Base-by-base conservation (phyloP, 768 basidiomycete genomes). In the Leccinum arenicola region DNA sequence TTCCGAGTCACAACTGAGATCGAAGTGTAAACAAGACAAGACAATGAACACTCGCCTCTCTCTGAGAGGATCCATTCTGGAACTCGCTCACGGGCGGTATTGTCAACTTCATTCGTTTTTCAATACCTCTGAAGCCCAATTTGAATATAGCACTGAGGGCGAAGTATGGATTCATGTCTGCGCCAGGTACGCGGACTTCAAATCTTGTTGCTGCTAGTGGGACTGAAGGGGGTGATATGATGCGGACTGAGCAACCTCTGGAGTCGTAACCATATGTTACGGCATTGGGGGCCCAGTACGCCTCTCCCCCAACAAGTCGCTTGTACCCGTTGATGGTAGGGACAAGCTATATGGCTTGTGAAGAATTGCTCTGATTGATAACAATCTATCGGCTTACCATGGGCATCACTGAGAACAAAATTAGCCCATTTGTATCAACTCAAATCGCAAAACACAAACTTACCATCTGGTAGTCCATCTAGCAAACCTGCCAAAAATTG, bases 311-410 rank as follows among this genome's bases (percentile, higher is more conserved):
- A 19, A 93, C 88, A 8, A 99, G 84, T 15, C 97, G 92, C 71
- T 98, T 99, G 78, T 99, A 99, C 8, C 96, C 95, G 68, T 96
- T 96, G 75, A 97, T 88, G 1, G 91, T 96, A 1, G 93, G 94
- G 15, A 92, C 90, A 25, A 92, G 72, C 90, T 92, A 52, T 14
- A 45, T 27, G 12, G 35, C 27, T 50, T 51, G 31, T 68, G 31
- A 45, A 29, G 17, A 4, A 52, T 47, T 17, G 10, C 4, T 17
- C n/a, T 12, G 12, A 48, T 19, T 11, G 21, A 36, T 17, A 35
- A 10, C 5, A 17, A n/a, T 7, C 7, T 25, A 10, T n/a, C 29
- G 10, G 64, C 80, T 74, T 70, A 92, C 89, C 82, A 87, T 80
- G 8, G 93, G 93, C 84, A 95, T 85, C 52, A 95, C 91, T 87